Evolutionary conservation across 2,329 filamentous ascomycete genomes (phyloP).

Genomic region (Cordyceps tenuipes): DNA sequence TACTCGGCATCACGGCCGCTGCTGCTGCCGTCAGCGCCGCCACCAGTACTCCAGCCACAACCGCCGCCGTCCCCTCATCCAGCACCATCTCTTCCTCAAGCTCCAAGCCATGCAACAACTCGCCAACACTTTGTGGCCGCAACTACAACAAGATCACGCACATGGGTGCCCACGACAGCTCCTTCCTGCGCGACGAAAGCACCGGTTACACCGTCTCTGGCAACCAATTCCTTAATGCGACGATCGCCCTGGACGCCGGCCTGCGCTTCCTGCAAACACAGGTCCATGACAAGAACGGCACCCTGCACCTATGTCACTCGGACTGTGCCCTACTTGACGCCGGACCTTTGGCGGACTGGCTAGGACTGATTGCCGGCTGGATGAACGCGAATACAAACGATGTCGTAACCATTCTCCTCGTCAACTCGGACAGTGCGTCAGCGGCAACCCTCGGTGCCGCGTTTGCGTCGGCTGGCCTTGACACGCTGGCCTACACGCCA

Average conservation of each 20-base stretch:
- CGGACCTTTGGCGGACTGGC: constrained; percentile 56
- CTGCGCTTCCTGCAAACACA: constrained; percentile 65
- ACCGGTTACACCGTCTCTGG: constrained; percentile 56
- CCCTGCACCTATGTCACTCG: constrained; percentile 63
- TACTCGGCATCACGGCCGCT: neutral
- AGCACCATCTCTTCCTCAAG: neutral
- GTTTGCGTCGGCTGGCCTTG: constrained; percentile 52
- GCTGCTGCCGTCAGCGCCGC: constrained; percentile 2
- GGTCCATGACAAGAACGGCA: constrained; percentile 53
- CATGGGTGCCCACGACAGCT: constrained; percentile 66
- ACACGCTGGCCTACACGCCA: constrained; percentile 52
- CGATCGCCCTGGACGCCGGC: constrained; percentile 60
- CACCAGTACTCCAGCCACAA: neutral
- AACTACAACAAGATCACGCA: constrained; percentile 70
- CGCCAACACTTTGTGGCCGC: constrained; percentile 60
- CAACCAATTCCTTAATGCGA: constrained; percentile 69
- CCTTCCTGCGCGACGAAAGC: constrained; percentile 58
- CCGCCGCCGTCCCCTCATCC: neutral
- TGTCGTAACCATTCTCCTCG: constrained; percentile 65
- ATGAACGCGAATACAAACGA: constrained; percentile 63
- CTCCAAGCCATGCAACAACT: constrained; percentile 66
- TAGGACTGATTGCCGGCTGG: constrained; percentile 57
- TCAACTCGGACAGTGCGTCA: constrained; percentile 56
- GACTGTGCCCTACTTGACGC: constrained; percentile 60
- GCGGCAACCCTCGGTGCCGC: constrained; percentile 45